Evolutionary conservation across 1,284 basidiomycete genomes (phyloP), one percentile per base, ranked within the genome.

Genomic region (Moniliophthora roreri): DNA sequence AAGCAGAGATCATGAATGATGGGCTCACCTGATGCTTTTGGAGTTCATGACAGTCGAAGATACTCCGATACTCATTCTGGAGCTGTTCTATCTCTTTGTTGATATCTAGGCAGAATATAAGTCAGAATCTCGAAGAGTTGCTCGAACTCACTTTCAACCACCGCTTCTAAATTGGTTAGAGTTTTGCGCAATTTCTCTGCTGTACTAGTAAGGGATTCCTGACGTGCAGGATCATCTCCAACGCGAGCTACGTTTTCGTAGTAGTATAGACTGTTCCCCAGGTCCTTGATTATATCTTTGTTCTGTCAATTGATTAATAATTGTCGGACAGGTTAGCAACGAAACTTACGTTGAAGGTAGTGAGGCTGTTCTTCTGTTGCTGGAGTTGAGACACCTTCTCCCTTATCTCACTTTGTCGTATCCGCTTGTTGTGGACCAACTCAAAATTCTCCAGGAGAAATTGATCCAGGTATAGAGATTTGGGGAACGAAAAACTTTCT

Each of bases 381-480:
- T 67, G 69, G 24, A 89, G 63, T 40, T 69, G 68, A 46, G 75
- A 69, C 13, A 83, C 73, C 53, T 82, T 74, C n/a, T 69, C 70
- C 6, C 70, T 58, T 50, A 85, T 73, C 26, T 76, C 69, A n/a
- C 68, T 67, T 61, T 80, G 76, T 53, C 71, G 58, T 38, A 49
- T 61, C 45, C 79, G 66, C 60, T 81, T 83, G 51, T 72, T 65
- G 28, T 77, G 74, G 4, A 80, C 77, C 28, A 84, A 57, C 13
- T 74, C 71, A 2, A 80, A 60, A 50, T 87, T 89, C 49, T 78
- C 74, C 48, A 74, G 72, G 57, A 90, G 61, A 61, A 89, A 91
- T 54, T 82, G 80, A 63, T 91, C 89, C 48, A 91, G 70, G 62
- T 81, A 89, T 39, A 91, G 71, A 32, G 72, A 69, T 57, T 77